Conservation (phyloP, 2,329 filamentous ascomycete species). For the Trichoderma polysporum region DNA sequence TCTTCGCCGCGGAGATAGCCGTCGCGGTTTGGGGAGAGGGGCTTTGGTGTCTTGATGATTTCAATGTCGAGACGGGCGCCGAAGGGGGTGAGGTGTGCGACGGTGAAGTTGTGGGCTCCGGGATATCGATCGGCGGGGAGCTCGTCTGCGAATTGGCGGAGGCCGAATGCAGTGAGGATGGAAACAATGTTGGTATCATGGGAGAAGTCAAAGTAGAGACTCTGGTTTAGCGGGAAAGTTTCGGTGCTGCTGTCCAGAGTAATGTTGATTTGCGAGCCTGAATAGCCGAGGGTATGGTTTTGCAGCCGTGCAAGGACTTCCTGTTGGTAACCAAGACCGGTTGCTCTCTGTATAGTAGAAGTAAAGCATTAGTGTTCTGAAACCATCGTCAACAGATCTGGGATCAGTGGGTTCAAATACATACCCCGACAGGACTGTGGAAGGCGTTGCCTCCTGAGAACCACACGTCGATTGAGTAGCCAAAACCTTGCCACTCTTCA, state of each 20-base stretch:
- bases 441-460: constrained; percentile 64
- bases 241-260: constrained; percentile 65
- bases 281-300: constrained; percentile 62
- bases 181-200: constrained; percentile 74
- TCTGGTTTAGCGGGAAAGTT: constrained; percentile 73
- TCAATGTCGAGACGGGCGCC: constrained; percentile 73
- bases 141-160: constrained; percentile 64
- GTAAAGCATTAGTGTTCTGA: neutral
- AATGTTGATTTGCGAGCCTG: constrained; percentile 62
- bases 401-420: constrained; percentile 24
- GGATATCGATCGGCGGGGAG: constrained; percentile 57
- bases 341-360: constrained; percentile 50
- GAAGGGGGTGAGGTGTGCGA: constrained; percentile 69
- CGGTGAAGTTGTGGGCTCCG: constrained; percentile 60
- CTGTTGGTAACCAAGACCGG: constrained; percentile 72
- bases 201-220: constrained; percentile 73
- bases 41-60: constrained; percentile 65
- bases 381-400: neutral
- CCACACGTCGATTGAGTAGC: constrained; percentile 66
- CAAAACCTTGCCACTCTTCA: constrained; percentile 70
- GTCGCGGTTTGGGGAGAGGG: constrained; percentile 55
- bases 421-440: constrained; percentile 60
- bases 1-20: constrained; percentile 52
- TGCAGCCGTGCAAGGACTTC: constrained; percentile 70
- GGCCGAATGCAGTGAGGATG: constrained; percentile 69